These are phyloP conservation scores for Closterium sp. DNA, from an alignment of 139 green algal species.

Conservation along the genomic window DNA sequence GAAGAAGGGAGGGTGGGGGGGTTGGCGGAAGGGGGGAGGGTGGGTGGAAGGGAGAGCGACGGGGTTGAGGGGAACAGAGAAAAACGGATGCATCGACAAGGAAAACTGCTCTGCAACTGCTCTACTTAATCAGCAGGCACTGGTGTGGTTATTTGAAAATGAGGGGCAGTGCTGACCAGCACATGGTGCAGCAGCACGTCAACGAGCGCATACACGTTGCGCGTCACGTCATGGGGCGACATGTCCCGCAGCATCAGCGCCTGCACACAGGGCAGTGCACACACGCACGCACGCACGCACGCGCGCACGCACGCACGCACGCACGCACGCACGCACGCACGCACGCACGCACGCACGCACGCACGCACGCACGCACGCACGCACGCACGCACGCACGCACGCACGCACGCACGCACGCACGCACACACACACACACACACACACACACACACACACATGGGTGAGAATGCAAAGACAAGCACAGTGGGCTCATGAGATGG, in stretches of 20 bases:
- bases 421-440: background rate
- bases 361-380: background rate
- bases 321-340: slow-evolving; percentile 8
- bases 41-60: no score
- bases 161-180: background rate
- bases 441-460: background rate
- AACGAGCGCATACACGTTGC: slow-evolving; percentile 17
- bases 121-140: no score
- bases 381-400: background rate
- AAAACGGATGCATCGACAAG: no score
- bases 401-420: background rate
- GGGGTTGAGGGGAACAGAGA: no score
- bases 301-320: background rate
- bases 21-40: no score
- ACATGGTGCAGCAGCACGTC: slow-evolving; percentile 30
- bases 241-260: slow-evolving; percentile 8
- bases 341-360: background rate
- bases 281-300: slow-evolving; percentile 5
- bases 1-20: no score
- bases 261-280: background rate
- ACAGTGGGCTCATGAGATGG: background rate
- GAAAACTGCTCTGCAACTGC: no score
- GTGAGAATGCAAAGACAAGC: background rate
- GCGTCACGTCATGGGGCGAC: slow-evolving; percentile 20
- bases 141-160: no score